Evolutionary conservation across 345 rosid genomes (phyloP), one percentile per base, ranked within the genome.

Genomic region (Dimocarpus longan): DNA sequence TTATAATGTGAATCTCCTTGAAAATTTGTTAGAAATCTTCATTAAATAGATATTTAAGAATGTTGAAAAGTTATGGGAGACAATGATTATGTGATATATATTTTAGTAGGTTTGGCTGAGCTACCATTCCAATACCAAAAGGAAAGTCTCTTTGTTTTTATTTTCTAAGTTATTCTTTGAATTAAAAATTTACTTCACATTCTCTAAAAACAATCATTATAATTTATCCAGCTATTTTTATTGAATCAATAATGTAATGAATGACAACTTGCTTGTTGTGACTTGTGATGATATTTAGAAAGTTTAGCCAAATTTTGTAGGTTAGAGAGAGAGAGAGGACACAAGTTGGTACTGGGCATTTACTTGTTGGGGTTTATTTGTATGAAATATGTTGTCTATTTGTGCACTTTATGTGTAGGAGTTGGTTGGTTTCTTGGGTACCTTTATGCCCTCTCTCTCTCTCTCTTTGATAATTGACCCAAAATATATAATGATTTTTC

Each of bases 361-460:
- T 1, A 21, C 76, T 59, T 37, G 76, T 21, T 57, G 76, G 67
- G 10, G 32, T 22, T n/a, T 10, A 2, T 10, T 12, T 22, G 76
- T 8, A 57, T 22, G 16, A 42, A 42, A 4, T 76, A 69, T 73
- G 76, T 62, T 77, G 79, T 83, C 83, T 56, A n/a, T 26, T 79
- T 32, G 70, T 74, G 70, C 77, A 71, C 81, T 83, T 83, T 64
- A 54, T 70, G 50, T 74, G 75, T 75, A 39, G 75, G 68, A 66
- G 67, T 78, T 78, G 71, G 83, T 39, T 80, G 73, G 37, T 62
- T 70, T 26, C 67, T 44, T 12, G 18, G 42, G 54, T 54, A 60
- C 54, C 54, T 73, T 73, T 56, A 37, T 57, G 50, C 18, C 32
- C n/a, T 26, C 28, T 26, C 37, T 32, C 37, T 37, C 48, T 39